phyloP scores from a whole-genome alignment of 2,329 filamentous ascomycete species.

The Cordyceps fumosorosea region DNA sequence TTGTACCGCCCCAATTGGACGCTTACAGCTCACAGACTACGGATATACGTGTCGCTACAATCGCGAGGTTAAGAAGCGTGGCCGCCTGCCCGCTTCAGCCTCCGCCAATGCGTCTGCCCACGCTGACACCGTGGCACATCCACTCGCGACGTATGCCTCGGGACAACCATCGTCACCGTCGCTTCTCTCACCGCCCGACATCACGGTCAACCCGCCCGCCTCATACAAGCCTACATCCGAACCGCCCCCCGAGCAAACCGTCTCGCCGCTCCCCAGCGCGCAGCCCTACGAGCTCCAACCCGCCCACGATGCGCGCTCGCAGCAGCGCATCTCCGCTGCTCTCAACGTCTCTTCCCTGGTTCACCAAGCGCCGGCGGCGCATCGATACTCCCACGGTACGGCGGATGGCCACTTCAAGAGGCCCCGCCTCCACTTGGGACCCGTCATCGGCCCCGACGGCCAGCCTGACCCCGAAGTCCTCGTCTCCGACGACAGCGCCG shows the following conservation, averaged over 20 bases:
- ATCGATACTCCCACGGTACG: background rate
- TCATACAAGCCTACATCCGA: background rate
- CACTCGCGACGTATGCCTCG: background rate
- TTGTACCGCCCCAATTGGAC: background rate
- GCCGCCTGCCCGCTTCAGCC: conserved; percentile 25
- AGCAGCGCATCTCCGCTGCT: conserved; percentile 14
- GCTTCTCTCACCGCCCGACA: background rate
- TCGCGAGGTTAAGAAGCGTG: conserved; percentile 31
- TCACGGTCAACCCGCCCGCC: background rate
- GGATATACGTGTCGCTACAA: conserved; percentile 32
- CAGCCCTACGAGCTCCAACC: conserved; percentile 1
- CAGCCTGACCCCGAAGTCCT: conserved; percentile 18
- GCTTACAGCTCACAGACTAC: conserved; percentile 24
- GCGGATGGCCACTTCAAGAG: background rate
- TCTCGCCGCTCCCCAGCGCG: conserved; percentile 3
- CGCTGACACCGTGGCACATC: background rate
- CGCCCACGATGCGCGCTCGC: background rate
- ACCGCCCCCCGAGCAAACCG: background rate
- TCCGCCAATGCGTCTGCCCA: background rate
- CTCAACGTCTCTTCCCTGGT: conserved; percentile 20
- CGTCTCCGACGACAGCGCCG: conserved; percentile 23
- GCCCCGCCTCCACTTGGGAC: background rate
- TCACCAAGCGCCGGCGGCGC: conserved; percentile 16
- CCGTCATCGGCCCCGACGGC: background rate
- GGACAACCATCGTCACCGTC: background rate